Evolutionary conservation across 352 stramenopile genomes (phyloP), one percentile per base, ranked within the genome.

Genomic region (Globisporangium carolinianum): DNA sequence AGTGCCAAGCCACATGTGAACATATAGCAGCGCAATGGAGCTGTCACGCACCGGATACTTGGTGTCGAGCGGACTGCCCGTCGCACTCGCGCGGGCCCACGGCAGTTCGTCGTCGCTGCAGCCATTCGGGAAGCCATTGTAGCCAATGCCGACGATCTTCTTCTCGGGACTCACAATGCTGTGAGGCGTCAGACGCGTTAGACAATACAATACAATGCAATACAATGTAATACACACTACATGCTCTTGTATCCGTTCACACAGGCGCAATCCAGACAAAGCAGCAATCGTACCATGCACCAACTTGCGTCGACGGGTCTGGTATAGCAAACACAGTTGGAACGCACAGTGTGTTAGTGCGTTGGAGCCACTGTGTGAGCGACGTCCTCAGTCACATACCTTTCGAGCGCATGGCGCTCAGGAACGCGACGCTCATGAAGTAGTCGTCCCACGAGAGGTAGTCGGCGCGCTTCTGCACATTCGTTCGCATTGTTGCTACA

Each of bases 381-480:
- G n/a, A 42, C 15, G 8, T 15, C 7, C 11, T 11, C 10, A 14
- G 7, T 45, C 41, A 14, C 41, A 45, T 15, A 92, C 86, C 97
- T 88, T 99, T 99, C n/a, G 94, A 98, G 50, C 97, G 83, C 91
- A 98, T 97, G 11, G 97, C 95, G 68, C 88, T 98, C n/a, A 99
- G 80, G 74, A 98, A 99, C 36, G 97, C 95, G n/a, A 99, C 85
- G 41, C 87, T 95, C 95, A 99, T 99, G 65, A 99, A 99, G 74
- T 99, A 99, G 66, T 99, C 95, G 63, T 99, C 94, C 97, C 97
- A 99, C 17, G 89, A 94, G 35, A 99, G 71, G 72, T 98, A 98
- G 48, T 96, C 76, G 0, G 56, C 60, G 4, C 89, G 81, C 71
- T 97, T 97, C 47, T 75, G 65, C n/a, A 54, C 18, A 3, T 15